Percentiles rank a stretch among this genome's conserved stretches.
These are phyloP conservation scores for Phytomonas francai DNA, from an alignment of 208 protist genomes.

Conservation along the genomic window DNA sequence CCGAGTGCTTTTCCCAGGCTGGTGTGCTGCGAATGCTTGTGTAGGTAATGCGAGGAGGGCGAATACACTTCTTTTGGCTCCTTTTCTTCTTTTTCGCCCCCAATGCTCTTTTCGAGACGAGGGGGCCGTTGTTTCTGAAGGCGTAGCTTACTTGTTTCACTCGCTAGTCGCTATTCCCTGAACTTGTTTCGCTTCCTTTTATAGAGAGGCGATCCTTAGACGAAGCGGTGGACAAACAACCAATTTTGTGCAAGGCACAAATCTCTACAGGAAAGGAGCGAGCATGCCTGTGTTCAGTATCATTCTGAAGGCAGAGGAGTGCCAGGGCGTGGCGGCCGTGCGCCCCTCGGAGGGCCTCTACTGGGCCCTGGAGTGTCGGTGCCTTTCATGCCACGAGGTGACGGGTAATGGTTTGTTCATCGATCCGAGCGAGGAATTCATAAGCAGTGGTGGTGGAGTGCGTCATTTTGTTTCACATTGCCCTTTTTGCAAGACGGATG, in stretches of 20 bases:
- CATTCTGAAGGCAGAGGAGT: constrained; percentile 38
- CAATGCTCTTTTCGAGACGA: background rate
- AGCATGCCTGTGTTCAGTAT: constrained; percentile 54
- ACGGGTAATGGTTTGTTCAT: constrained; percentile 43
- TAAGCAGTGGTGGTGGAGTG: constrained; percentile 38
- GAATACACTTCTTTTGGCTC: background rate
- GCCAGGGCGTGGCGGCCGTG: constrained; percentile 40
- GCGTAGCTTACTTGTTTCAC: background rate
- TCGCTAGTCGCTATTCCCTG: background rate
- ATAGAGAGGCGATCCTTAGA: background rate
- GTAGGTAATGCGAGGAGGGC: background rate
- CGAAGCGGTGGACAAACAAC: background rate
- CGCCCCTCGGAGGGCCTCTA: constrained; percentile 18
- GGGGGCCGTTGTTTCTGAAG: background rate
- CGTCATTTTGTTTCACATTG: constrained; percentile 53
- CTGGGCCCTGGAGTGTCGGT: constrained; percentile 53
- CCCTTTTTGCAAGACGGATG: constrained; percentile 34
- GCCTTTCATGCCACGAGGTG: constrained; percentile 43
- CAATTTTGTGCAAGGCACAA: background rate
- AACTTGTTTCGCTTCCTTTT: background rate
- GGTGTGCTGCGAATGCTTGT: background rate
- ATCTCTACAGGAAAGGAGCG: background rate
- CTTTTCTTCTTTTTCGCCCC: constrained; percentile 5
- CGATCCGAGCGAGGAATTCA: constrained; percentile 27
- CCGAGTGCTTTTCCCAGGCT: background rate